These are phyloP conservation scores for Chalaropsis ovoidea DNA, from an alignment of 2,329 filamentous ascomycete genomes.

Conservation along the genomic window DNA sequence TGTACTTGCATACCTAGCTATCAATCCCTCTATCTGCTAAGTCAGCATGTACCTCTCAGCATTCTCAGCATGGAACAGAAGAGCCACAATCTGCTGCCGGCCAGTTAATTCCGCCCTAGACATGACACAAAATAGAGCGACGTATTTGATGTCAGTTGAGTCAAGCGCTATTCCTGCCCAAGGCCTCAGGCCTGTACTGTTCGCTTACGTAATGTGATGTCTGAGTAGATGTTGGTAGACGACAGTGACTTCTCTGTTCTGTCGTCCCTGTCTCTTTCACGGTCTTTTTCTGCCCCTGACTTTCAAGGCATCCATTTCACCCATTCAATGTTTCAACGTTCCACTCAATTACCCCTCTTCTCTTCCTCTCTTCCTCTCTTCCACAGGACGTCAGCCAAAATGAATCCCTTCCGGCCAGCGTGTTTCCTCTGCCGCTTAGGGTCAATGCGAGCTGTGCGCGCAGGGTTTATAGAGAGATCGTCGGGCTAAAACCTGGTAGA, in stretches of 20 bases:
- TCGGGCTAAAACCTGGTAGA: conserved; percentile 2
- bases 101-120: neutral
- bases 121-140: neutral
- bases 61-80: neutral
- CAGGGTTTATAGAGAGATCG: conserved; percentile 3
- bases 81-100: neutral
- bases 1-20: neutral
- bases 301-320: neutral
- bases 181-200: neutral
- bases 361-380: too few relatives aligned
- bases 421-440: neutral
- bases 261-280: conserved; percentile 6
- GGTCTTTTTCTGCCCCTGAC: neutral
- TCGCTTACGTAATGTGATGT: neutral
- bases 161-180: neutral
- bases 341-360: neutral
- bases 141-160: neutral
- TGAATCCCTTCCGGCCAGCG: too few relatives aligned
- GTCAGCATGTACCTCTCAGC: neutral
- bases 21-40: neutral
- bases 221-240: too few relatives aligned
- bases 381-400: neutral
- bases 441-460: neutral
- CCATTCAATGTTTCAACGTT: neutral
- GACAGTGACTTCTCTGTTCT: neutral